These are phyloP conservation scores for Alternaria arbusti DNA, from an alignment of 2,329 filamentous ascomycete genomes.

Conservation along the genomic window DNA sequence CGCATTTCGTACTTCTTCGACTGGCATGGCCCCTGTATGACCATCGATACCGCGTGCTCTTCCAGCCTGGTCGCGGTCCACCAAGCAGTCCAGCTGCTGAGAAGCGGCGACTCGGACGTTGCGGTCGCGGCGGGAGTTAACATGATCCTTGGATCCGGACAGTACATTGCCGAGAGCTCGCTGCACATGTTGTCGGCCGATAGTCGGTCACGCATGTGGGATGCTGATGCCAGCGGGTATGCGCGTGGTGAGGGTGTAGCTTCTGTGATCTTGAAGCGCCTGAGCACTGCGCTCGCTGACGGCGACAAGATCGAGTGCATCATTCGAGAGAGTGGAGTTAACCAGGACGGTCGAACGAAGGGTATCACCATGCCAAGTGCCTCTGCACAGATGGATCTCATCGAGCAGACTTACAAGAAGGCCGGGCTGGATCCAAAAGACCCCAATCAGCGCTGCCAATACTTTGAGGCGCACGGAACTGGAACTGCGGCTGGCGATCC, in stretches of 20 bases:
- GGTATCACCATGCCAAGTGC: conserved; percentile 51
- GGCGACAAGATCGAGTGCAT: conserved; percentile 54
- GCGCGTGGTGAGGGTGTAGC: conserved; percentile 62
- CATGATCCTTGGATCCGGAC: conserved; percentile 5
- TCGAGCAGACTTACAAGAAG: conserved; percentile 43
- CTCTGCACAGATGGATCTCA: conserved; percentile 52
- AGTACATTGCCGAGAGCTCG: conserved; percentile 28
- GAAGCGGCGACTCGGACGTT: conserved; percentile 17
- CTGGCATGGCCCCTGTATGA: conserved; percentile 45
- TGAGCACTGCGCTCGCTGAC: conserved; percentile 56
- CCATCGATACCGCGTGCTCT: conserved; percentile 50
- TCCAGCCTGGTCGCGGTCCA: conserved; percentile 40
- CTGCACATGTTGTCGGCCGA: conserved; percentile 43
- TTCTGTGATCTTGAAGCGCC: conserved; percentile 58
- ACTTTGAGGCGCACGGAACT: conserved; percentile 36
- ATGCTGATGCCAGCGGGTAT: conserved; percentile 55
- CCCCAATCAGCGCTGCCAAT: background rate
- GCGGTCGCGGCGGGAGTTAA: conserved; percentile 24
- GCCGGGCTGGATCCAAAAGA: conserved; percentile 42
- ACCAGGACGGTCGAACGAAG: conserved; percentile 48
- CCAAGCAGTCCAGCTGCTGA: conserved; percentile 17
- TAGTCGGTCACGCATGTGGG: conserved; percentile 39
- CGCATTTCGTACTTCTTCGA: conserved; percentile 49
- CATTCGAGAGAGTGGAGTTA: conserved; percentile 45
- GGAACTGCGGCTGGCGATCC: conserved; percentile 39